These are phyloP conservation scores for Botrytis hyacinthi DNA, from an alignment of 2,329 filamentous ascomycete genomes.

Conservation along the genomic window DNA sequence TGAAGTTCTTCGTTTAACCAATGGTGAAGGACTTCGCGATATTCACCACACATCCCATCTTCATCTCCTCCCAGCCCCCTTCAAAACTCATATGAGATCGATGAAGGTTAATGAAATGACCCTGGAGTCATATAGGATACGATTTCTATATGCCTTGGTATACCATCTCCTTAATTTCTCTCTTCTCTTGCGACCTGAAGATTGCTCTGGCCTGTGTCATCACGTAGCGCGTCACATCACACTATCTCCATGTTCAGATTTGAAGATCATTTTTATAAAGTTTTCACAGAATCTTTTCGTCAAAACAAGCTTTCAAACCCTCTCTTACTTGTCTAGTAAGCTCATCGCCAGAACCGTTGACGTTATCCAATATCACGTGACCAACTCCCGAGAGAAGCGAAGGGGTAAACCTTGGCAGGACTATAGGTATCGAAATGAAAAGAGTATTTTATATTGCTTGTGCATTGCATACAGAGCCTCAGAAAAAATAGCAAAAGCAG, in stretches of 20 bases:
- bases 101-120: background rate
- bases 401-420: conserved; percentile 16
- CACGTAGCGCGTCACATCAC: background rate
- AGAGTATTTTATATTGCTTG: background rate
- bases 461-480: too few species aligned
- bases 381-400: background rate
- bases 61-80: background rate
- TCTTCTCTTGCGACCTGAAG: background rate
- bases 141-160: background rate
- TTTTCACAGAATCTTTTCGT: background rate
- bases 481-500: too few species aligned
- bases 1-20: background rate
- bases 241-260: background rate
- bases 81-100: background rate
- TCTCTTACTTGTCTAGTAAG: too few species aligned
- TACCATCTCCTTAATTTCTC: background rate
- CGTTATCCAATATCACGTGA: background rate
- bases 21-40: background rate
- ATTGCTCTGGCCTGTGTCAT: accelerated
- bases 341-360: background rate
- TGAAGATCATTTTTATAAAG: too few species aligned
- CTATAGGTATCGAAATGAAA: background rate
- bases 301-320: background rate
- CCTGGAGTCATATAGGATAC: background rate
- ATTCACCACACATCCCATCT: background rate